Evolutionary conservation across 257 asterid species (phyloP).

Genomic region (Echium plantagineum): DNA sequence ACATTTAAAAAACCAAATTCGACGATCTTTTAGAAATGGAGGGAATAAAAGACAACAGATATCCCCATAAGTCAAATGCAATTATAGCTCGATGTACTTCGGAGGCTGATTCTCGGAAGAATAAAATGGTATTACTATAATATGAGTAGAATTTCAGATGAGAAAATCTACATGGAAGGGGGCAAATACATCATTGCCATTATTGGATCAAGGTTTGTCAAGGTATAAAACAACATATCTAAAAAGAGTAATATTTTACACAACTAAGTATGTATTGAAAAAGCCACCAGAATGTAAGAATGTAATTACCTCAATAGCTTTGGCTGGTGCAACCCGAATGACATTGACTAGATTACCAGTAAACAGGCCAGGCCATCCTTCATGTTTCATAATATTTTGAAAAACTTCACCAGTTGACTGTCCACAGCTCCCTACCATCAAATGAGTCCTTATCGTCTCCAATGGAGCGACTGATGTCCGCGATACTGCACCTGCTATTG

Average conservation of each 20-base stretch:
- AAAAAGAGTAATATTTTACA: no score
- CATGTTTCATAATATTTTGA: slow-evolving; percentile 27
- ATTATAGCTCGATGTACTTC: no score
- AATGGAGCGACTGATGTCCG: slow-evolving; percentile 38
- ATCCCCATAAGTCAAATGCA: no score
- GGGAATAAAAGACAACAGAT: no score
- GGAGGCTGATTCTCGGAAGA: no score
- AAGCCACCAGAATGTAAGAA: neutral
- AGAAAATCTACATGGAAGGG: neutral
- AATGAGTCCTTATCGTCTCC: slow-evolving; percentile 43
- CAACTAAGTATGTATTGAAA: neutral
- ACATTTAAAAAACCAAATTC: no score
- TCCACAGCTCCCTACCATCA: slow-evolving; percentile 44
- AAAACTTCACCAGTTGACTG: slow-evolving; percentile 32
- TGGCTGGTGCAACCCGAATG: slow-evolving; percentile 46
- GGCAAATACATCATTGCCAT: neutral
- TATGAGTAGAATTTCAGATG: no score
- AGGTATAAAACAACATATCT: neutral
- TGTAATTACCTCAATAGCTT: slow-evolving; percentile 38
- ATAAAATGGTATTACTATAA: no score
- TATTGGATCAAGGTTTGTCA: neutral
- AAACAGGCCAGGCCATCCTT: slow-evolving; percentile 44
- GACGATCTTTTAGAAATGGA: no score
- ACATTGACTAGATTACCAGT: slow-evolving; percentile 46
- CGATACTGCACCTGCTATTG: slow-evolving; percentile 38